A percentile compares a stretch with the other conserved stretches of the same genome.
These are phyloP conservation scores for Crithidia acanthocephali DNA, from an alignment of 208 protist species.

Conservation along the genomic window DNA sequence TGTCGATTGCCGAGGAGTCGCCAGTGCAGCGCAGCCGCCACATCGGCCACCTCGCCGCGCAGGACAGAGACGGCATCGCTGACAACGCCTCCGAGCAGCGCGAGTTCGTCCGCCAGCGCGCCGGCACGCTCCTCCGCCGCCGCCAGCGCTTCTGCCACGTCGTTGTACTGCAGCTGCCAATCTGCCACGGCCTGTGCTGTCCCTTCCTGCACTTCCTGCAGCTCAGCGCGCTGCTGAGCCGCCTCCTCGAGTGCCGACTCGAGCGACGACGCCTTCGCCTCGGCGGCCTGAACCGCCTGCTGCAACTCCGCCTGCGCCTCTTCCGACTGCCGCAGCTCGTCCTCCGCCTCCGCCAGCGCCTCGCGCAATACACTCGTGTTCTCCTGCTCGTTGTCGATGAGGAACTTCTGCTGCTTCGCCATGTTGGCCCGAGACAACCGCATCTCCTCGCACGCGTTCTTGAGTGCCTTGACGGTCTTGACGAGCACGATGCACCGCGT, in stretches of 20 bases:
- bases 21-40: conserved; percentile 7
- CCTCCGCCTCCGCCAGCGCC: conserved; percentile 26
- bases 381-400: conserved; percentile 34
- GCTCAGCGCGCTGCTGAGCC: background rate
- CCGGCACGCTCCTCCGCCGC: background rate
- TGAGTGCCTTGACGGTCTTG: conserved; percentile 29
- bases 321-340: conserved; percentile 18
- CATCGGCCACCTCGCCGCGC: background rate
- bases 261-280: conserved; percentile 1
- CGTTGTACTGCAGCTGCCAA: conserved; percentile 14
- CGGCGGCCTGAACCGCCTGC: background rate
- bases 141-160: background rate
- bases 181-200: conserved; percentile 8
- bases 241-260: conserved; percentile 6
- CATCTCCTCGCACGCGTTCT: conserved; percentile 33
- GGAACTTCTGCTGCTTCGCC: conserved; percentile 39
- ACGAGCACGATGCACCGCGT: conserved; percentile 32
- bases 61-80: conserved; percentile 5
- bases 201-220: conserved; percentile 12
- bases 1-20: conserved; percentile 9
- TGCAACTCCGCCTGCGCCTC: conserved; percentile 11
- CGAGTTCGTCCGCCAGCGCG: background rate
- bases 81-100: conserved; percentile 5
- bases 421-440: conserved; percentile 23
- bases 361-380: conserved; percentile 36